phyloP scores from a whole-genome alignment of 2,329 filamentous ascomycete species.

The Penicillium sp. region DNA sequence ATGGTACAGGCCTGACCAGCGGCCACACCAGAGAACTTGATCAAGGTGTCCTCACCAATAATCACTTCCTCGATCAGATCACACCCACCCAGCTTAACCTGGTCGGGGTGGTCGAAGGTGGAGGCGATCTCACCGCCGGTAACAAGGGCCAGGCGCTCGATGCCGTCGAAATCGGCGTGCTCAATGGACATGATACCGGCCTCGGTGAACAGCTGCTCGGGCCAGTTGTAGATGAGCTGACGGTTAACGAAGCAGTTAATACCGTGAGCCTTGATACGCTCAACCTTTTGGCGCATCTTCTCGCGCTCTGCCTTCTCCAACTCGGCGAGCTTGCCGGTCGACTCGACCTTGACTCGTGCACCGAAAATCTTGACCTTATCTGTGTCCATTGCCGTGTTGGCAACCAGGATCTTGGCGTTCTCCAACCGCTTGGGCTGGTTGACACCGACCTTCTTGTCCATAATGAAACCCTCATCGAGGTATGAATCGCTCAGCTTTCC shows the following conservation, averaged over 20 bases:
- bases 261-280: slow-evolving; percentile 96
- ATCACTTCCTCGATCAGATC: slow-evolving; percentile 97
- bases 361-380: slow-evolving; percentile 99
- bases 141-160: slow-evolving; percentile 89
- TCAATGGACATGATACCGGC: slow-evolving; percentile 98
- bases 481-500: slow-evolving; percentile 98
- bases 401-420: slow-evolving; percentile 96
- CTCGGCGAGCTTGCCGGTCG: slow-evolving; percentile 95
- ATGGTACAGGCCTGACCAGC: slow-evolving; percentile 95
- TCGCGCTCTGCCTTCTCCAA: slow-evolving; percentile 97
- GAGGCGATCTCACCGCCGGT: slow-evolving; percentile 97
- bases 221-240: slow-evolving; percentile 99
- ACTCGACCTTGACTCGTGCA: slow-evolving; percentile 92
- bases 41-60: slow-evolving; percentile 95
- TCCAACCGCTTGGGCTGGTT: slow-evolving; percentile 97
- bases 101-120: slow-evolving; percentile 96
- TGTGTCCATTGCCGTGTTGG: slow-evolving; percentile 98
- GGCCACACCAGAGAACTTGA: slow-evolving; percentile 95
- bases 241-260: slow-evolving; percentile 99
- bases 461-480: slow-evolving; percentile 94
- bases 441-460: slow-evolving; percentile 98
- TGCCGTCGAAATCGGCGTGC: slow-evolving; percentile 97
- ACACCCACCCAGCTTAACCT: slow-evolving; percentile 93
- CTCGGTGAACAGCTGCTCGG: slow-evolving; percentile 96
- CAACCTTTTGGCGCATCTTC: slow-evolving; percentile 99